Conservation (phyloP, 352 stramenopile genomes). For the Plasmopara viticola region DNA sequence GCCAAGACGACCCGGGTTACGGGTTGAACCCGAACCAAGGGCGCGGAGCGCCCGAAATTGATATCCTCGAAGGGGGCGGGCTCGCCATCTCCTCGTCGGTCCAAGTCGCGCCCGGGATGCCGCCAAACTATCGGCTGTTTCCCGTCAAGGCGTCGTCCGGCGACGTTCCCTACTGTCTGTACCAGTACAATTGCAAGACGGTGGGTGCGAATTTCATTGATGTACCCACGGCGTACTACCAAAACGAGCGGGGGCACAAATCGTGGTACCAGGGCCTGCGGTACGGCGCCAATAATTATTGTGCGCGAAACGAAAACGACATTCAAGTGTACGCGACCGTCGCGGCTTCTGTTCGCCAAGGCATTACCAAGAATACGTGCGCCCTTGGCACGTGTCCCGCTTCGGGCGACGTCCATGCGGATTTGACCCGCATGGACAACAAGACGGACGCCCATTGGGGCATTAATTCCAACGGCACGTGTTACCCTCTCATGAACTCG, state of each 20-base stretch:
- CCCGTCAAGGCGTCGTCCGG: not conserved
- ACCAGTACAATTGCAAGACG: not conserved
- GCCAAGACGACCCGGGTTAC: conserved; percentile 83
- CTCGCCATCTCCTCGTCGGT: conserved; percentile 83
- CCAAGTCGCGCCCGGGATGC: conserved; percentile 79
- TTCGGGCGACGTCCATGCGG: conserved; percentile 32
- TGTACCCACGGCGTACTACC: conserved; percentile 36
- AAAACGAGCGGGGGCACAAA: conserved; percentile 28
- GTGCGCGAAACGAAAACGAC: conserved; percentile 9
- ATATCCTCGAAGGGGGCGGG: conserved; percentile 88
- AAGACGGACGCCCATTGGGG: conserved; percentile 36
- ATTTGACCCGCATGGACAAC: conserved; percentile 34
- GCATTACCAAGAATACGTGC: conserved; percentile 37
- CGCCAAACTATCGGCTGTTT: conserved; percentile 6
- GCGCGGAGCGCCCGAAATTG: conserved; percentile 90
- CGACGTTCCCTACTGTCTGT: conserved; percentile 1
- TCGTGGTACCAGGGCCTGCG: conserved; percentile 48
- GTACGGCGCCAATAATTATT: conserved; percentile 48
- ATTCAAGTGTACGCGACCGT: conserved; percentile 25
- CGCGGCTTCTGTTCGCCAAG: conserved; percentile 19
- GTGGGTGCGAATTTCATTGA: conserved; percentile 37
- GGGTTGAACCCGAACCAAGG: conserved; percentile 78
- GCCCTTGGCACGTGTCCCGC: conserved; percentile 28
- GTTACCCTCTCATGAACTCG: conserved; percentile 50
- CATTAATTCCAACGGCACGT: conserved; percentile 61